Conservation (phyloP, 1,284 basidiomycete species). For the Puccinia hordei region DNA sequence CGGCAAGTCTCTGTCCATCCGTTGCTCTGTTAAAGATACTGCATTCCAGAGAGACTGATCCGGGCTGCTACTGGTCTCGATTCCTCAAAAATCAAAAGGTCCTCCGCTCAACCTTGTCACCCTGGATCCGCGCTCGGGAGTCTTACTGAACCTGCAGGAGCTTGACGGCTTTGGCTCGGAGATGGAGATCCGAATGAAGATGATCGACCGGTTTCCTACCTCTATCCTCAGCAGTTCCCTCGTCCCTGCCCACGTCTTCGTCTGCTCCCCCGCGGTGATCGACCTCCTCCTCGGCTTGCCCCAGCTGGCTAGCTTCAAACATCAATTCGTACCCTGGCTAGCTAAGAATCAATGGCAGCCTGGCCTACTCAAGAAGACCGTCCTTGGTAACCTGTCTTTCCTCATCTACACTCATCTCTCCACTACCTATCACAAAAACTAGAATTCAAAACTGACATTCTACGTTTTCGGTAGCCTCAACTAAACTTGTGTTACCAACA, state of each 20-base stretch:
- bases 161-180: slow-evolving; percentile 29
- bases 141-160: slow-evolving; percentile 33
- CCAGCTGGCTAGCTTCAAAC: slow-evolving; percentile 28
- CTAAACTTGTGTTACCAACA: neutral
- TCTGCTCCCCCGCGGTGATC: slow-evolving; percentile 30
- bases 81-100: neutral
- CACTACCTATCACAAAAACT: too few species aligned
- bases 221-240: slow-evolving; percentile 18
- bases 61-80: neutral
- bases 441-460: neutral
- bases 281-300: slow-evolving; percentile 12
- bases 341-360: slow-evolving; percentile 47
- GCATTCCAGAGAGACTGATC: neutral
- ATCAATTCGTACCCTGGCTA: slow-evolving; percentile 43
- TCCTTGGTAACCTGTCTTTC: neutral
- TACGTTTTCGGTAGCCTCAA: neutral
- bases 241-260: slow-evolving; percentile 38
- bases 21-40: too few species aligned
- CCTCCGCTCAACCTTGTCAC: slow-evolving; percentile 22
- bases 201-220: slow-evolving; percentile 37
- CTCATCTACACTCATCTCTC: neutral
- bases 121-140: slow-evolving; percentile 29
- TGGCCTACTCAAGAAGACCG: slow-evolving; percentile 23
- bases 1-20: neutral
- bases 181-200: neutral